A percentile compares a stretch with the other conserved stretches of the same genome.
These are phyloP conservation scores for Quillaja saponaria DNA, from an alignment of 306 rosid species.

Conservation along the genomic window DNA sequence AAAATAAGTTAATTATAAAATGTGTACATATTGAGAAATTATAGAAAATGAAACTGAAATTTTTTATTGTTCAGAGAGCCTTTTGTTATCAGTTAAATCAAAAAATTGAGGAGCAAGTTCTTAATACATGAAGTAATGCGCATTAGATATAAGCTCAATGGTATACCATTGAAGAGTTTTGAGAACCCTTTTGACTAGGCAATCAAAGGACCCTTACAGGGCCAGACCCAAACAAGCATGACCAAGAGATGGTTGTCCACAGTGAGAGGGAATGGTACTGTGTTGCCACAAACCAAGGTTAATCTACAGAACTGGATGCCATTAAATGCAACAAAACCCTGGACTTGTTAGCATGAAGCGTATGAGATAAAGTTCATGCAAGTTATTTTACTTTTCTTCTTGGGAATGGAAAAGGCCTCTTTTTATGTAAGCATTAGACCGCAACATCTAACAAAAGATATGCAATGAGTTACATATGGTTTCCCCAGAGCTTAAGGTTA, in stretches of 20 bases:
- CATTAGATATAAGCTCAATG: no score
- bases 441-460: neutral
- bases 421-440: neutral
- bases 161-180: no score
- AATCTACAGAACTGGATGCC: neutral
- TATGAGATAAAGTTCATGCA: neutral
- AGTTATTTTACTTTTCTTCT: neutral
- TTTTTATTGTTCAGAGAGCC: no score
- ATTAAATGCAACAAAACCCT: neutral
- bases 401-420: neutral
- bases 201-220: neutral
- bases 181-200: neutral
- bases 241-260: neutral
- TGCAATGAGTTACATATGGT: no score
- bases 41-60: no score
- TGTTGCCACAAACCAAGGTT: neutral
- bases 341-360: neutral
- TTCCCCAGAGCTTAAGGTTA: neutral
- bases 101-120: no score
- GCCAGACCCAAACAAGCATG: neutral
- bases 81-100: no score
- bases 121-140: no score
- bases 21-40: no score
- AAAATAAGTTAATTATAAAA: no score
- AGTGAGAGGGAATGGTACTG: neutral